Conservation (phyloP, 345 rosid species). For the Sisymbrium altissimum region DNA sequence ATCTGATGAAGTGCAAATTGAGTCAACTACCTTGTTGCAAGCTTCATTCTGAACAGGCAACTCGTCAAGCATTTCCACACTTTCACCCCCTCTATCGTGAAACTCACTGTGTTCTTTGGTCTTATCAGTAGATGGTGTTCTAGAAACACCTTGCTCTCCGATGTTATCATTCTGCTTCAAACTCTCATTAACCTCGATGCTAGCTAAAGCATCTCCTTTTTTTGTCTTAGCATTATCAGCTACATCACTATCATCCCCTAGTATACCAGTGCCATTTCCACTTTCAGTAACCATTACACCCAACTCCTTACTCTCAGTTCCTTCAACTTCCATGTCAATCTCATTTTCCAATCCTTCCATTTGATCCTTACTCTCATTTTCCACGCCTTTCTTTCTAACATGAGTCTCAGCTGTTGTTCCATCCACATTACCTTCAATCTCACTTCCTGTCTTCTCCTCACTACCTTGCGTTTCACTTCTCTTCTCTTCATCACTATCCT, state of each 20-base stretch:
- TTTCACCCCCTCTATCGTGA: slow-evolving; percentile 34
- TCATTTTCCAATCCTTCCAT: slow-evolving; percentile 25
- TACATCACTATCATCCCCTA: slow-evolving; percentile 3
- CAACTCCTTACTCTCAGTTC: background rate
- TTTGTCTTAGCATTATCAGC: slow-evolving; percentile 11
- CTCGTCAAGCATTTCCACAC: slow-evolving; percentile 35
- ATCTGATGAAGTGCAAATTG: slow-evolving; percentile 34
- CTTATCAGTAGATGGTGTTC: slow-evolving; percentile 27
- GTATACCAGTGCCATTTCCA: slow-evolving; percentile 15
- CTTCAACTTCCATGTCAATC: slow-evolving; percentile 29
- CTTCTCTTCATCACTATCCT: slow-evolving; percentile 28
- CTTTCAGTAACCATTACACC: slow-evolving; percentile 19
- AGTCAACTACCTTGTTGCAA: slow-evolving; percentile 28
- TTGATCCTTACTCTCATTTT: slow-evolving; percentile 16
- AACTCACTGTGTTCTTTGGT: slow-evolving; percentile 33
- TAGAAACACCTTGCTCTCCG: slow-evolving; percentile 26
- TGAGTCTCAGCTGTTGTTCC: background rate
- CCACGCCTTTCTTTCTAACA: slow-evolving; percentile 13
- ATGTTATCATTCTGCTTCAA: slow-evolving; percentile 26
- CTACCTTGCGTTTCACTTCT: slow-evolving; percentile 25
- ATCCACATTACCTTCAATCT: slow-evolving; percentile 21
- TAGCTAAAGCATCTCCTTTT: slow-evolving; percentile 18
- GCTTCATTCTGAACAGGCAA: slow-evolving; percentile 38
- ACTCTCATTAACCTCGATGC: slow-evolving; percentile 28
- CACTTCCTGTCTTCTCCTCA: slow-evolving; percentile 31